Evolutionary conservation across 208 protist genomes (phyloP).

Genomic region (Trypanosoma congolense): DNA sequence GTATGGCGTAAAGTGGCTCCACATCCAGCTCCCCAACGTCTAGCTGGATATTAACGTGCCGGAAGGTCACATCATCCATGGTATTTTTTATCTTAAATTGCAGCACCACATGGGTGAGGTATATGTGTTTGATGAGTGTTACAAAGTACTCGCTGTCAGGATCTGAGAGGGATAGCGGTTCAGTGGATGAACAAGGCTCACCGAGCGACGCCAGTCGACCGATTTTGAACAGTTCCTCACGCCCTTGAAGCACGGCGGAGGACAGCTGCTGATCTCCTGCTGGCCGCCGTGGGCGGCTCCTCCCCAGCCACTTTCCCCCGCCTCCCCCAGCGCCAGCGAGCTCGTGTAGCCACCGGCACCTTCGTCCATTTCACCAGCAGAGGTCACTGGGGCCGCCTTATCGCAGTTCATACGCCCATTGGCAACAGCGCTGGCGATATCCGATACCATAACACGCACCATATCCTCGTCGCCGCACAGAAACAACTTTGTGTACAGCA

Average conservation of each 20-base stretch:
- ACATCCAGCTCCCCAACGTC: slow-evolving; percentile 72
- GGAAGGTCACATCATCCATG: slow-evolving; percentile 86
- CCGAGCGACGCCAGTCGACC: slow-evolving; percentile 69
- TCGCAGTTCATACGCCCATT: slow-evolving; percentile 31
- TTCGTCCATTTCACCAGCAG: too few species aligned
- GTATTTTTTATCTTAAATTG: slow-evolving; percentile 95
- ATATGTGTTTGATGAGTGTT: slow-evolving; percentile 94
- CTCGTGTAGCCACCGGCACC: not conserved
- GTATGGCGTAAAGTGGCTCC: slow-evolving; percentile 81
- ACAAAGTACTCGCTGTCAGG: slow-evolving; percentile 97
- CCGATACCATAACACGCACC: slow-evolving; percentile 58
- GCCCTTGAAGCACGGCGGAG: slow-evolving; percentile 48
- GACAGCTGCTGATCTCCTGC: slow-evolving; percentile 2
- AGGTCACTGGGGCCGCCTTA: too few species aligned
- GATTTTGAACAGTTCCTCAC: slow-evolving; percentile 60
- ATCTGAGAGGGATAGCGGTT: slow-evolving; percentile 89
- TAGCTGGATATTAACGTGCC: slow-evolving; percentile 80
- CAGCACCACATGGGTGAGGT: slow-evolving; percentile 89
- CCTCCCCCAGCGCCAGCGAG: slow-evolving; percentile 10
- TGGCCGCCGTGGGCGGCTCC: too few species aligned
- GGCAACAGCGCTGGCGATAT: slow-evolving; percentile 58
- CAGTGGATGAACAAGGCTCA: slow-evolving; percentile 55
- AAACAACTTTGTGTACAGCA: slow-evolving; percentile 90
- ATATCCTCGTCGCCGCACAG: slow-evolving; percentile 58
- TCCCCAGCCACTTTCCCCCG: not conserved